phyloP scores from a whole-genome alignment of 2,329 filamentous ascomycete species.

The Colletotrichum kahawae region DNA sequence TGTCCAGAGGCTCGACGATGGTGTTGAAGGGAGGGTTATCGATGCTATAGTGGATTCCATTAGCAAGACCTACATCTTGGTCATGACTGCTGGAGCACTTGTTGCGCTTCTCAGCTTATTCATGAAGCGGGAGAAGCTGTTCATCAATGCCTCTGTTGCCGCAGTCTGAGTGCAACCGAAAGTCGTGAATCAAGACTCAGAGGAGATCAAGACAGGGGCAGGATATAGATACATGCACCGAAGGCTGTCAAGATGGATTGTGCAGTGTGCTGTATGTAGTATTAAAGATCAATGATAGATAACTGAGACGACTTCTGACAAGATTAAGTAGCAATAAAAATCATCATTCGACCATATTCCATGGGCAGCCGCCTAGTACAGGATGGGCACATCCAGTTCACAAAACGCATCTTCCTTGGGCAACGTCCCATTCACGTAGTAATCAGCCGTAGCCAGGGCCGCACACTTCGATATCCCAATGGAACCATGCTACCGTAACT shows the following conservation, averaged over 20 bases:
- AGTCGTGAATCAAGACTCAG: neutral
- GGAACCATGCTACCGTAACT: neutral
- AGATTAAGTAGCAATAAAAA: neutral
- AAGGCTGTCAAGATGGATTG: fast-evolving
- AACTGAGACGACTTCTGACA: neutral
- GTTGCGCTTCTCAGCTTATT: conserved; percentile 30
- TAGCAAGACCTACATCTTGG: conserved; percentile 30
- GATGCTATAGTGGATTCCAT: neutral
- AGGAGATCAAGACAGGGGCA: neutral
- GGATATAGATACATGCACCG: neutral
- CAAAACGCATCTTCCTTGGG: conserved; percentile 21
- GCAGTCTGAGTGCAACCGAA: neutral
- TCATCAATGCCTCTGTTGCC: neutral
- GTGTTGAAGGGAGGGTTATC: neutral
- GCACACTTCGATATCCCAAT: conserved; percentile 10
- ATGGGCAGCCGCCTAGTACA: neutral
- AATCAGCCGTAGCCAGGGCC: conserved; percentile 10
- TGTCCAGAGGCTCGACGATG: neutral
- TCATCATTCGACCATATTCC: neutral
- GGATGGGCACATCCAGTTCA: conserved; percentile 6
- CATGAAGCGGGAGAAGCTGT: conserved; percentile 40
- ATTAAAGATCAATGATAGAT: fast-evolving
- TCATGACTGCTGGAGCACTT: conserved; percentile 35
- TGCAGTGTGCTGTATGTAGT: fast-evolving
- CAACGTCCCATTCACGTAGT: conserved; percentile 24